Base-by-base conservation (phyloP, 164 flowering plant genomes). In the Stephania yunnanensis region DNA sequence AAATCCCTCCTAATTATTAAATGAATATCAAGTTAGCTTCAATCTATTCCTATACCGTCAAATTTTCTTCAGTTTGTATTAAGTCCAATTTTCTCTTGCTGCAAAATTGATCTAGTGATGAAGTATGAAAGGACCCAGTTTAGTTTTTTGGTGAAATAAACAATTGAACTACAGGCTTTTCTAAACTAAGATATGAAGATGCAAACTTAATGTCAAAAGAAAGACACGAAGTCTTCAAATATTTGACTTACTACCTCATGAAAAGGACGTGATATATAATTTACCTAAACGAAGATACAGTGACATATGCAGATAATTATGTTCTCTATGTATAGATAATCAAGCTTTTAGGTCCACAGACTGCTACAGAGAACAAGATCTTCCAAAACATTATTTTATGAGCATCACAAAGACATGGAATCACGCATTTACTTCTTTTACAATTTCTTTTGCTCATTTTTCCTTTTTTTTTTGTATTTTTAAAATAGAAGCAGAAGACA, bases 401-500 rank as follows among this genome's bases (percentile, higher is more conserved):
- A 61, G n/a, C 20, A n/a, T 20, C 66, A 61, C 25, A 61, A 58
- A 61, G n/a, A n/a, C n/a, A 61, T 17, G 66, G 25, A 61, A 61
- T n/a, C 66, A 19, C 66, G 19, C 66, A 61, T 61, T 19, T 61
- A 61, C 66, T n/a, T 61, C 66, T 61, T 61, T 15, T 61, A 61
- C 25, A 61, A 25, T 61, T 61, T 19, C 64, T 58, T 58, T 15
- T 19, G 20, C 50, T 69, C 50, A 13, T 42, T 31, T 36, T 48
- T 45, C 12, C 3, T 52, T 22, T 29, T 44, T 50, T 52, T 15
- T 71, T 17, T 71, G 19, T 71, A 10, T 46, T 20, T 53, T 53
- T 61, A 71, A 10, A 71, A n/a, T 30, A 71, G 30, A 29, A 52
- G 31, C 45, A 78, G 20, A 76, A n/a, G 69, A 46, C 71, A n/a